These are phyloP conservation scores for Claviceps maximensis DNA, from an alignment of 2,329 filamentous ascomycete genomes.

Conservation along the genomic window DNA sequence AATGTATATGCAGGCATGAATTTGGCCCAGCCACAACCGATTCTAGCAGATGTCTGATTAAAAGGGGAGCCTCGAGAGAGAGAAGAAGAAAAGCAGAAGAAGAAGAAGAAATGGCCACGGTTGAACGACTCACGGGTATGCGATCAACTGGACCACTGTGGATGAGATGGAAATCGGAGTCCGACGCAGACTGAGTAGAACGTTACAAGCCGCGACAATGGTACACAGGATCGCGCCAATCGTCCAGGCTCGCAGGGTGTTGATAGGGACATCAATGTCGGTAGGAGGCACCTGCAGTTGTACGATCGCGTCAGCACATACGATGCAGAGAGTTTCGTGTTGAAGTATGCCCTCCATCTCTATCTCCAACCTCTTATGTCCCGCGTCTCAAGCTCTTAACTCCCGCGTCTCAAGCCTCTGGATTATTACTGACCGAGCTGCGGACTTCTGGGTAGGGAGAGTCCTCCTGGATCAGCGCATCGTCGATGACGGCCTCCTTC, in stretches of 20 bases:
- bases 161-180: slow-evolving; percentile 38
- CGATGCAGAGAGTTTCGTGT: not conserved
- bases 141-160: slow-evolving; percentile 41
- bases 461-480: slow-evolving; percentile 36
- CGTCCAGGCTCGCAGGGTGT: slow-evolving; percentile 47
- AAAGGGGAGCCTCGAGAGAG: not conserved
- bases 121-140: slow-evolving; percentile 29
- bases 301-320: not conserved
- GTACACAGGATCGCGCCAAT: slow-evolving; percentile 46
- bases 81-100: too few species aligned
- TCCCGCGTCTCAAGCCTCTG: not conserved
- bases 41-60: slow-evolving; percentile 5
- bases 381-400: too few species aligned
- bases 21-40: slow-evolving; percentile 21
- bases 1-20: slow-evolving; percentile 19
- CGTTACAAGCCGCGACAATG: slow-evolving; percentile 42
- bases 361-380: not conserved
- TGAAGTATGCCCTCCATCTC: not conserved
- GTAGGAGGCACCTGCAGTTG: slow-evolving; percentile 21
- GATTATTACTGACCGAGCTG: slow-evolving; percentile 9
- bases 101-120: not conserved
- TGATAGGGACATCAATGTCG: slow-evolving; percentile 38
- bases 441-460: slow-evolving; percentile 24
- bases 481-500: slow-evolving; percentile 31
- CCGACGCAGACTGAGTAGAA: slow-evolving; percentile 35